phyloP scores from a whole-genome alignment of 1,139 yeast species.

The Debaryomyces nepalensis region DNA sequence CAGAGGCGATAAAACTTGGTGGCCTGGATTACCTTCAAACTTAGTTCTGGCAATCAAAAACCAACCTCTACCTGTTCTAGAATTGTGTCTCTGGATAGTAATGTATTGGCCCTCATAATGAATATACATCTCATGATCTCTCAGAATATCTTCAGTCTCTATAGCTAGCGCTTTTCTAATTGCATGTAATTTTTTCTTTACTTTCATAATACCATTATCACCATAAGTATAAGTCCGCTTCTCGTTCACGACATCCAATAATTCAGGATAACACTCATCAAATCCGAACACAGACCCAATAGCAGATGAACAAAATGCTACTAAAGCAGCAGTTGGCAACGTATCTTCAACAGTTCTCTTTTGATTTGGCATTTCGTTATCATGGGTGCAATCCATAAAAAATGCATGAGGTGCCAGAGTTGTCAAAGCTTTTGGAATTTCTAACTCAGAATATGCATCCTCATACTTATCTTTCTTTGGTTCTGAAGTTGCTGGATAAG shows the following conservation, averaged over 20 bases:
- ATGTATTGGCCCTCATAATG: slow-evolving; percentile 94
- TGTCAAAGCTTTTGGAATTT: slow-evolving; percentile 66
- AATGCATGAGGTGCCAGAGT: slow-evolving; percentile 85
- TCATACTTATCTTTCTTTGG: slow-evolving; percentile 35
- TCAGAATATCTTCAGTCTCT: slow-evolving; percentile 64
- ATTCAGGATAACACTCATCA: slow-evolving; percentile 86
- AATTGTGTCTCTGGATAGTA: slow-evolving; percentile 85
- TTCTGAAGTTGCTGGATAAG: slow-evolving; percentile 61
- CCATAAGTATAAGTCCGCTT: slow-evolving; percentile 60
- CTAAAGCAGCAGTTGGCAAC: slow-evolving; percentile 91
- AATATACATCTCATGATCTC: slow-evolving; percentile 89
- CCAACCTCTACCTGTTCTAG: slow-evolving; percentile 87
- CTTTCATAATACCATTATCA: slow-evolving; percentile 71
- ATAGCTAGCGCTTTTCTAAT: slow-evolving; percentile 65
- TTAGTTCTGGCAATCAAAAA: slow-evolving; percentile 87
- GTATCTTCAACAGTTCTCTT: slow-evolving; percentile 94
- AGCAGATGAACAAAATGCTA: slow-evolving; percentile 90
- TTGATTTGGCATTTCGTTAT: slow-evolving; percentile 86
- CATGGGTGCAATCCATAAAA: slow-evolving; percentile 98
- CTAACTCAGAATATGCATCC: slow-evolving; percentile 57
- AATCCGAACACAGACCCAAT: slow-evolving; percentile 94
- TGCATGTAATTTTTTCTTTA: slow-evolving; percentile 63
- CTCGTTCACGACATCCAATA: slow-evolving; percentile 84
- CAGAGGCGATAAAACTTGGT: slow-evolving; percentile 63
- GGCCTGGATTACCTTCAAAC: slow-evolving; percentile 51